Evolutionary conservation across 2,329 filamentous ascomycete species (phyloP), one percentile per base, ranked within the genome.

Genomic region (Elsinoe batatas): DNA sequence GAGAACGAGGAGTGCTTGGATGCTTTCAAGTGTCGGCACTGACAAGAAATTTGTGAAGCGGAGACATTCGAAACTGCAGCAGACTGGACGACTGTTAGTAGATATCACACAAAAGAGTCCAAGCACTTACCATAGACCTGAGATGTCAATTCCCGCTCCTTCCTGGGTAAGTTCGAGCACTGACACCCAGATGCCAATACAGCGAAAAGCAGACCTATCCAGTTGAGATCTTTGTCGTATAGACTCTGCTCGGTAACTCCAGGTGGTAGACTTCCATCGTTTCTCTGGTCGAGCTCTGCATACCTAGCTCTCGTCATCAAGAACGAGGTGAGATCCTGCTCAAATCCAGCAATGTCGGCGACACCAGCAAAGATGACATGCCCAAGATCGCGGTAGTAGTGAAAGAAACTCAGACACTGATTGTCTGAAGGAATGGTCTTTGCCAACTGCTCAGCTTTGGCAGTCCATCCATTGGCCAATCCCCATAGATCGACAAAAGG

Each of bases 401-500:
- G 71, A 66, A 81, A 81, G 57, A 82, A 77, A 57, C 76, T 76
- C 61, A 79, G 70, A 61, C 80, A 80, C 62, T 83, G 77, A 18
- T 74, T 70, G 62, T 84, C 81, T 58, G 71, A 75, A 0, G 81
- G 81, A 32, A 84, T 68, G 1, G 79, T 79, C 61, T 78, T 79
- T 35, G 78, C 79, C 1, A 84, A 72, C 53, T 81, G 79, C 57
- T 72, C 76, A 4, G 81, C 74, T 62, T 81, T 76, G 58, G 78
- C 74, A 5, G 79, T 72, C 1, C 78, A 80, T 50, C 77, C 79
- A 56, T 82, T 79, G 1, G 79, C 79, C 5, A 81, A 60, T 1
- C 74, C 81, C 80, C 80, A 84, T 2, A 84, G 68, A 62, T 83
- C 81, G 26, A 84, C 79, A 61, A 84, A 84, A 5, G 81, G 81